Evolutionary conservation across 2,329 filamentous ascomycete genomes (phyloP).

Genomic region (Cryphonectria nitschkei): DNA sequence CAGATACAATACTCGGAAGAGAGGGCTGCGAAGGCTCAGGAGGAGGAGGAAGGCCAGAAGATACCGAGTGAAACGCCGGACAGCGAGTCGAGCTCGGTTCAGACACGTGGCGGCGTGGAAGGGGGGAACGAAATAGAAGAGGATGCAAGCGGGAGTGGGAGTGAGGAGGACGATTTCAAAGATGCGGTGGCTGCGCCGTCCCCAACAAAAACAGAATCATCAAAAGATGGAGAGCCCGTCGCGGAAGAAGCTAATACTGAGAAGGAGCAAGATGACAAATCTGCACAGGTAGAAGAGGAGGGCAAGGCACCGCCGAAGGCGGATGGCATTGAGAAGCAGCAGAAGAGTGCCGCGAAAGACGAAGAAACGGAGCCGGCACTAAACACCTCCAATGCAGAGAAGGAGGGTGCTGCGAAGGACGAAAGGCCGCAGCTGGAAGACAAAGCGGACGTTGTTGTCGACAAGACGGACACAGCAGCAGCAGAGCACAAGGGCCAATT

Average conservation of each 20-base stretch:
- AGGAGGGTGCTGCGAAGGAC: not conserved
- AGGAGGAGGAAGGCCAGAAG: not conserved
- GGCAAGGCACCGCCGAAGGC: not conserved
- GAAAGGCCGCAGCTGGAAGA: constrained; percentile 29
- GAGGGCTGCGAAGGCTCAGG: constrained; percentile 24
- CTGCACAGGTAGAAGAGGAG: not conserved
- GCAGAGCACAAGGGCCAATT: constrained; percentile 43
- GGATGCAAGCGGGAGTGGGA: constrained; percentile 32
- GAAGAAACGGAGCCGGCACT: not conserved
- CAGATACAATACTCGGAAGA: constrained; percentile 44
- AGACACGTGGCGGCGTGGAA: constrained; percentile 28
- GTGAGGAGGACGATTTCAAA: constrained; percentile 34
- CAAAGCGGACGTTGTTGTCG: constrained; percentile 15
- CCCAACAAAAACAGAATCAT: not conserved
- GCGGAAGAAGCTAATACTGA: not conserved
- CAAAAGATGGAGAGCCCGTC: not conserved
- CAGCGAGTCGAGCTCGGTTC: constrained; percentile 9
- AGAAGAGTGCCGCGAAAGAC: not conserved
- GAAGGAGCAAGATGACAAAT: constrained; percentile 4
- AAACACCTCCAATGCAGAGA: not conserved
- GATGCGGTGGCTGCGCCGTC: constrained; percentile 34
- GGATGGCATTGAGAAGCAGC: not conserved
- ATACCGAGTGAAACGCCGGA: constrained; percentile 4
- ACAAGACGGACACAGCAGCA: constrained; percentile 32
- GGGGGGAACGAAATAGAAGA: constrained; percentile 21